A percentile compares a stretch with the other conserved stretches of the same genome.
Evolutionary conservation across 306 rosid genomes (phyloP).

Genomic region (Ceratonia siliqua): DNA sequence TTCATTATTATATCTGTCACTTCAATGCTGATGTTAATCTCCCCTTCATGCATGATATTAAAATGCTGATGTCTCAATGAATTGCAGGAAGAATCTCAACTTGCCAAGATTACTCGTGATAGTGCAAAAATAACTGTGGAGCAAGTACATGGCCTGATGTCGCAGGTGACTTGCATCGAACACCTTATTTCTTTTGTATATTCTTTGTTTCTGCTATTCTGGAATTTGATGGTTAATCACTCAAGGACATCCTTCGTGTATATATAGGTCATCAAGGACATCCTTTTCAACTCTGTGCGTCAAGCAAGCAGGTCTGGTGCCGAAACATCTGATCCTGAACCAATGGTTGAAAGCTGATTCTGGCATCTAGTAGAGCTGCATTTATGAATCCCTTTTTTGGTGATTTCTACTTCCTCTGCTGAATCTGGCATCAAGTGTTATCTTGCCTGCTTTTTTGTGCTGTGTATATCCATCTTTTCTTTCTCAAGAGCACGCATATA

Average conservation of each 20-base stretch:
- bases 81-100: constrained; percentile 91
- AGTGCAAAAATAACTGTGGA: constrained; percentile 97
- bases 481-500: neutral
- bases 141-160: constrained; percentile 98
- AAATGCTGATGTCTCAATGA: constrained; percentile 21
- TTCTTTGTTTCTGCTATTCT: neutral
- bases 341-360: constrained; percentile 71
- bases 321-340: constrained; percentile 66
- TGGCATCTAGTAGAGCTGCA: constrained; percentile 8
- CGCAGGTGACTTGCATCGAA: constrained; percentile 66
- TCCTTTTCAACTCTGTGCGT: constrained; percentile 64
- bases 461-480: neutral
- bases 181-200: neutral
- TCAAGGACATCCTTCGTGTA: neutral
- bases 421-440: constrained; percentile 1
- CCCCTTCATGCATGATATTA: neutral
- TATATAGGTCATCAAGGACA: constrained; percentile 65
- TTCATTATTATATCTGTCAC: neutral
- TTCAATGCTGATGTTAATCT: neutral
- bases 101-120: constrained; percentile 97
- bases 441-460: neutral
- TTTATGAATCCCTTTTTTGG: constrained; percentile 9
- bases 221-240: constrained; percentile 1
- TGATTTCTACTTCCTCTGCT: constrained; percentile 16
- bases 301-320: constrained; percentile 50